Evolutionary conservation across 352 stramenopile genomes (phyloP).

Genomic region (Phytopythium sindhum): DNA sequence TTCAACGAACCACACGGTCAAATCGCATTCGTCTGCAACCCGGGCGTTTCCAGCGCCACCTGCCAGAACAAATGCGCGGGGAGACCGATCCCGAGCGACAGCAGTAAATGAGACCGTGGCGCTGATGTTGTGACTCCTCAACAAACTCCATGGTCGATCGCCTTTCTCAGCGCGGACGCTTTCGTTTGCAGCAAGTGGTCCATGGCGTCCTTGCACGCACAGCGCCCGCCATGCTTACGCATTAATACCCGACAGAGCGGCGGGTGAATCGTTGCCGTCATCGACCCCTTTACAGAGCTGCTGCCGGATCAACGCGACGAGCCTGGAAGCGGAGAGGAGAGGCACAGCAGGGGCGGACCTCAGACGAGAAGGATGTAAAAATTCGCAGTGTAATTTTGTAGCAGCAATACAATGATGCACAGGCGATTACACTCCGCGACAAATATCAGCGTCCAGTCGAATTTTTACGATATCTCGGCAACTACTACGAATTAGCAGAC

Average conservation of each 20-base stretch:
- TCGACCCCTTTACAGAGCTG: background rate
- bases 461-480: no score
- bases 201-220: no score
- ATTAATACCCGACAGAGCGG: no score
- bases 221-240: no score
- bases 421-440: no score
- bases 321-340: background rate
- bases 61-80: background rate
- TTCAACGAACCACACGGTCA: conserved; percentile 6
- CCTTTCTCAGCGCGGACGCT: background rate
- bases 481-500: no score
- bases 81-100: background rate
- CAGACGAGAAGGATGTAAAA: background rate
- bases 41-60: background rate
- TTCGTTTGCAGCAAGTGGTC: no score
- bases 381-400: background rate
- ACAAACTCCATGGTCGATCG: background rate
- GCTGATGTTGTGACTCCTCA: background rate
- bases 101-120: background rate
- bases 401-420: no score
- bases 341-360: no score
- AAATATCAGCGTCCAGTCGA: no score
- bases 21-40: background rate
- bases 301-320: background rate
- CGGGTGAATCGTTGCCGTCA: background rate